Conservation (phyloP, 163 green algal species). For the Scenedesmus sp. region DNA sequence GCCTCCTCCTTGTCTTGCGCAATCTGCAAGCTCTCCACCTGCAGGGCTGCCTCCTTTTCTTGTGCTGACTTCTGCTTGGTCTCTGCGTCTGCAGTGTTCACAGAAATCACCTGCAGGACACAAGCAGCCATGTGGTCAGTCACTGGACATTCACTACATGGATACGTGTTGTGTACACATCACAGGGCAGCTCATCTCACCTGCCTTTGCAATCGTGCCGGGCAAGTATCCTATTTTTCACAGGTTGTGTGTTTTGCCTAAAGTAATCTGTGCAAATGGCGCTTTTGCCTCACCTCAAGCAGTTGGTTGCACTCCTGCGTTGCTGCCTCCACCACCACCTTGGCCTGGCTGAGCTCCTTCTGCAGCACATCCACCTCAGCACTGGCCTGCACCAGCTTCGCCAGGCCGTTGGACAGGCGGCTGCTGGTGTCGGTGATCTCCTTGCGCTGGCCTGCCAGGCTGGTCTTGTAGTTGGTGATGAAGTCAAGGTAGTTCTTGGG, state of each 20-base stretch:
- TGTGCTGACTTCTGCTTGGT: conserved; percentile 79
- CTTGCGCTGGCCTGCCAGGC: conserved; percentile 69
- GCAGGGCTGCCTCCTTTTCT: conserved; percentile 84
- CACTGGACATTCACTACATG: background rate
- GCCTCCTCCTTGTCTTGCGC: conserved; percentile 85
- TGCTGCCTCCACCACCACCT: conserved; percentile 84
- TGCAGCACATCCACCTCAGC: conserved; percentile 89
- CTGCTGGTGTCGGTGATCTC: conserved; percentile 73
- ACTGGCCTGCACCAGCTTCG: conserved; percentile 89
- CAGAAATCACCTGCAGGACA: conserved; percentile 75
- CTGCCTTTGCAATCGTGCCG: no score
- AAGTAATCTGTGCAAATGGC: background rate
- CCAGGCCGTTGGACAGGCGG: conserved; percentile 81
- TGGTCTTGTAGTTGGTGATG: conserved; percentile 86
- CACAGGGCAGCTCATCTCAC: no score
- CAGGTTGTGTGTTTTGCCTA: background rate
- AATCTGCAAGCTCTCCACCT: conserved; percentile 75
- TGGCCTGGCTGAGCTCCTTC: conserved; percentile 83
- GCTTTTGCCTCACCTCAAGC: conserved; percentile 65
- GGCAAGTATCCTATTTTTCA: no score
- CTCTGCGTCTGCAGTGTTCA: conserved; percentile 84
- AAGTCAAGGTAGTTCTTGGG: conserved; percentile 97
- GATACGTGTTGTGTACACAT: no score
- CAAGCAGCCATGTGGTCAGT: background rate
- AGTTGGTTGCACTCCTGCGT: conserved; percentile 89